Base-by-base conservation (phyloP, 495 filamentous ascomycete species). In the Penicillium daleae region DNA sequence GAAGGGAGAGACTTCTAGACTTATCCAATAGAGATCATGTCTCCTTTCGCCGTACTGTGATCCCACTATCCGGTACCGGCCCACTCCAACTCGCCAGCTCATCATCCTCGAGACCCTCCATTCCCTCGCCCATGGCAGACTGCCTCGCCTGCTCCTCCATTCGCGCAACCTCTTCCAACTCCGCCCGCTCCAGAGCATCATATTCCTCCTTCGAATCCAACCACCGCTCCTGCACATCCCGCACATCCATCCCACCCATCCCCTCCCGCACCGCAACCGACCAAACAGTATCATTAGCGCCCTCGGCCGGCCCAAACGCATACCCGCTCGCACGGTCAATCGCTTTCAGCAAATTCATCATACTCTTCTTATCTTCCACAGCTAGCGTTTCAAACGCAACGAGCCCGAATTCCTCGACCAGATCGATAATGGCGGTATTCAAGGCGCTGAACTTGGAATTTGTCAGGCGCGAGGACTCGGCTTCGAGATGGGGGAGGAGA, bases 181-280 rank as follows among this genome's bases (percentile, higher is more conserved):
- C 82, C 71, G 82, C 82, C 68, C 83, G 73, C 78, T 99, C 95
- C 59, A 83, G 69, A 56, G 91, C 91, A 76, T 99, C 95, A 71
- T 90, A 92, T 64, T 87, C 90, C 13, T 96, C 95, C 71, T 92
- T 93, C 33, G 87, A 79, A 76, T 97, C 93, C 10, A 99, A 71
- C 95, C 95, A 99, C 67, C 95, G 79, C 77, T 99, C 95, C 74
- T 99, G 93, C 64, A 97, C 86, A 76, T 99, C 95, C 50, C 85
- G 79, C 3, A 91, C 85, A 72, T 95, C 91, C 85, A 93, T 87
- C 60, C 85, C 80, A 17, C 89, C 87, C 59, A 87, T 79, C 29
- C 92, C 92, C 62, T 97, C 92, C 22, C 93, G 86, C 83, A 97
- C 93, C 1, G 95, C 92, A 48, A 97, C 85, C 71, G 95, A 90